Evolutionary conservation across 192 early-diverging fungal genomes (phyloP).

Genomic region (Kappamyces sp.): DNA sequence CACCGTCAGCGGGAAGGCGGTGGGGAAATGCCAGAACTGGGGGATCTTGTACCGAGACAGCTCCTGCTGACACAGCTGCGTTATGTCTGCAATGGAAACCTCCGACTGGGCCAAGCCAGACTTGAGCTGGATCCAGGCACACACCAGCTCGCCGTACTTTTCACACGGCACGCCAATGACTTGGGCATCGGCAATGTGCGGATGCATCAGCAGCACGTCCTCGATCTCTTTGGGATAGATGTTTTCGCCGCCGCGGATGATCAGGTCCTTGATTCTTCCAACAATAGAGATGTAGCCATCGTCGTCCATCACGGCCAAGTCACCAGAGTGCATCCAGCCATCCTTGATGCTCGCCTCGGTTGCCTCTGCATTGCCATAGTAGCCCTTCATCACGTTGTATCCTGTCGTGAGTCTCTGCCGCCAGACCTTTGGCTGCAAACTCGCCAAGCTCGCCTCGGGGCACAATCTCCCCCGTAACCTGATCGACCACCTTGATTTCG

Average conservation of each 20-base stretch:
- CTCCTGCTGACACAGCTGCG: conserved; percentile 32
- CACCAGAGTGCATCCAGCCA: conserved; percentile 42
- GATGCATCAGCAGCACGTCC: conserved; percentile 34
- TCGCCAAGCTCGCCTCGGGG: conserved; percentile 31
- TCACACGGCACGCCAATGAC: conserved; percentile 42
- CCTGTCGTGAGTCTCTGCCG: conserved; percentile 16
- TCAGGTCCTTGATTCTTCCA: conserved; percentile 44
- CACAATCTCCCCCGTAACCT: conserved; percentile 30
- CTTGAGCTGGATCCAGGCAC: conserved; percentile 38
- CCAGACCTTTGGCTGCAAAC: conserved; percentile 22
- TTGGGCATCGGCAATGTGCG: conserved; percentile 33
- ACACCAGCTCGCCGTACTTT: conserved; percentile 39
- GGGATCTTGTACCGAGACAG: conserved; percentile 45
- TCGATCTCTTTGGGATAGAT: conserved; percentile 44
- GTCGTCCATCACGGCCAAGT: conserved; percentile 36
- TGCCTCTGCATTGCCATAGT: conserved; percentile 34
- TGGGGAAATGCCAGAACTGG: conserved; percentile 25
- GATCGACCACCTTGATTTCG: conserved; percentile 42
- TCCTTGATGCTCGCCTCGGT: conserved; percentile 32
- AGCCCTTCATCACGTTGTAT: conserved; percentile 41
- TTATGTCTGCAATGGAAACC: conserved; percentile 28
- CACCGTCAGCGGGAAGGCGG: conserved; percentile 35
- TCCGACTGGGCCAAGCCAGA: background rate
- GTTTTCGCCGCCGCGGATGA: conserved; percentile 50
- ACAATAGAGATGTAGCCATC: conserved; percentile 41